Percentiles rank a stretch among this genome's conserved stretches.
Conservation (phyloP, 192 early-diverging fungal genomes). For the Thamnidium elegans region DNA sequence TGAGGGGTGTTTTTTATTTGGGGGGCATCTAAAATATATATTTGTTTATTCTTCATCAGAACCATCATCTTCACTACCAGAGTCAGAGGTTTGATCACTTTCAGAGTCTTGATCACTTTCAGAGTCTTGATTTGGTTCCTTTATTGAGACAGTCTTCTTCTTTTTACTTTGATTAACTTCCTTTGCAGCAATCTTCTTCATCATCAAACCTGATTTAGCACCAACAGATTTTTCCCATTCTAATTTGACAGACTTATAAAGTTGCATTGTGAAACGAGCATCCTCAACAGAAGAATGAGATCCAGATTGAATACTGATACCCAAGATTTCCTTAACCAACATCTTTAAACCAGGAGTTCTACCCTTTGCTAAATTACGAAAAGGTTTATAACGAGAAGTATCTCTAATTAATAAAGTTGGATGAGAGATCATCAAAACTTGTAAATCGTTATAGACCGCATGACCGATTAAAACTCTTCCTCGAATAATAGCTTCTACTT, state of each 20-base stretch:
- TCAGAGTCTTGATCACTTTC: too few relatives aligned
- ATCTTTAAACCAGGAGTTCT: constrained; percentile 69
- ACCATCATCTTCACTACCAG: too few relatives aligned
- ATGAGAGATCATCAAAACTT: constrained; percentile 76
- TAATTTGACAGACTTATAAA: constrained; percentile 80
- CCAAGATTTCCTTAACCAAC: constrained; percentile 71
- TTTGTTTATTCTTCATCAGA: too few relatives aligned
- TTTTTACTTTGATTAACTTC: too few relatives aligned
- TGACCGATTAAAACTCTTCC: constrained; percentile 91
- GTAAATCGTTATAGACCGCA: constrained; percentile 86
- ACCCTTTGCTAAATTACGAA: constrained; percentile 63
- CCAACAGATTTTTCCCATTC: constrained; percentile 76
- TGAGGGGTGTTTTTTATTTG: too few relatives aligned
- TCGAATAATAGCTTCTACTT: constrained; percentile 79
- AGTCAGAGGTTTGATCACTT: too few relatives aligned
- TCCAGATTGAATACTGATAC: constrained; percentile 82
- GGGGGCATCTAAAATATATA: too few relatives aligned
- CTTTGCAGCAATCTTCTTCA: constrained; percentile 15
- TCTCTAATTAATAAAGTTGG: constrained; percentile 78
- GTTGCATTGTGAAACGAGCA: constrained; percentile 83
- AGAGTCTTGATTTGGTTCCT: too few relatives aligned
- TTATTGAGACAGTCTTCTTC: too few relatives aligned
- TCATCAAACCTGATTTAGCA: constrained; percentile 1
- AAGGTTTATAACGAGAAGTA: constrained; percentile 75
- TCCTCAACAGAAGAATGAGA: constrained; percentile 90